Percentiles rank a stretch among this genome's conserved stretches.
These are phyloP conservation scores for Monilinia laxa DNA, from an alignment of 2,329 filamentous ascomycete species.

Conservation along the genomic window DNA sequence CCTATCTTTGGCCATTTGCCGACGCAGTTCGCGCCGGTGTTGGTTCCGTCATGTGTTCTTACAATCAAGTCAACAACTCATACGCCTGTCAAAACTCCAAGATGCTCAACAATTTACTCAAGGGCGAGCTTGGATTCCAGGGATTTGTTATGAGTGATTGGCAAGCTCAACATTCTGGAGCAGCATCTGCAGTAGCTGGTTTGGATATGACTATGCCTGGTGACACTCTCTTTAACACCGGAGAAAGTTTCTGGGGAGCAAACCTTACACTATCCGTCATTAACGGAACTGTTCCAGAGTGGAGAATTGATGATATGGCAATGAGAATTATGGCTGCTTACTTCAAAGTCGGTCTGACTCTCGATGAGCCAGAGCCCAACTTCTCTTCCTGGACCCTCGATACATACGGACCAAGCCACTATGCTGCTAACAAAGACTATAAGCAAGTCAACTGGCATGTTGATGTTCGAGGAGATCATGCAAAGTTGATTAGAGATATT, in stretches of 20 bases:
- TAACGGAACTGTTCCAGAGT: slow-evolving; percentile 86
- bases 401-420: slow-evolving; percentile 45
- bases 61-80: slow-evolving; percentile 79
- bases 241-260: slow-evolving; percentile 65
- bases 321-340: slow-evolving; percentile 75
- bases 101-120: slow-evolving; percentile 71
- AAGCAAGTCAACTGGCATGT: slow-evolving; percentile 76
- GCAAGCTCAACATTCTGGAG: slow-evolving; percentile 49
- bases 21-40: slow-evolving; percentile 67
- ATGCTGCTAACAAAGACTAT: slow-evolving; percentile 56
- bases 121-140: slow-evolving; percentile 77
- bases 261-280: slow-evolving; percentile 86
- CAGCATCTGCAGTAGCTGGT: slow-evolving; percentile 16
- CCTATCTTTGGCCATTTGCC: slow-evolving; percentile 62
- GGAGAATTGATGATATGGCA: slow-evolving; percentile 88
- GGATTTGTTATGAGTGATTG: slow-evolving; percentile 82
- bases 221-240: slow-evolving; percentile 74
- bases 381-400: slow-evolving; percentile 86
- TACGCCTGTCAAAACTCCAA: slow-evolving; percentile 79
- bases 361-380: slow-evolving; percentile 59
- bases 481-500: slow-evolving; percentile 68
- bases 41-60: slow-evolving; percentile 80
- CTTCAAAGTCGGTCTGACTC: slow-evolving; percentile 62
- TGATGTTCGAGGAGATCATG: slow-evolving; percentile 78
- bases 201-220: slow-evolving; percentile 84